Conservation (phyloP, 306 rosid species). For the Astragalus glycyphyllos region DNA sequence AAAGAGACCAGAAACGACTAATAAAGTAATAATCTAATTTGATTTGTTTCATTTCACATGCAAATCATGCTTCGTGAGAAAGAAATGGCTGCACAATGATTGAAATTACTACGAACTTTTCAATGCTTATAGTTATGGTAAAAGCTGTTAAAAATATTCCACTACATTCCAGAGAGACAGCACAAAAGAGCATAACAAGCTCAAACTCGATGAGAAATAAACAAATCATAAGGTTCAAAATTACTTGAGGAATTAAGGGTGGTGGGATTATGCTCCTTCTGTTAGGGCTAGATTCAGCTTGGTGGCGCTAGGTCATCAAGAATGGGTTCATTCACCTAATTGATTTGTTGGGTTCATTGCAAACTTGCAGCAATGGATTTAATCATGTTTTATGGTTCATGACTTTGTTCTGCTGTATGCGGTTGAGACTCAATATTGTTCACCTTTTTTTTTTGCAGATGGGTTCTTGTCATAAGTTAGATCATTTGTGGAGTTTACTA, state of each 20-base stretch:
- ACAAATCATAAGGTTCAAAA: too few relatives aligned
- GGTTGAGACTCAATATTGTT: neutral
- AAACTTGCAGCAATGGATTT: neutral
- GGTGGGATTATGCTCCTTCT: too few relatives aligned
- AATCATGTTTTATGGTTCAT: neutral
- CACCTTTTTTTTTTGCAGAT: neutral
- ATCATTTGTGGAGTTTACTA: neutral
- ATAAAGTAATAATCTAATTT: neutral
- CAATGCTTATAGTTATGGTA: too few relatives aligned
- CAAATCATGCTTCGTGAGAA: neutral
- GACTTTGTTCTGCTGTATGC: neutral
- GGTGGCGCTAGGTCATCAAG: neutral
- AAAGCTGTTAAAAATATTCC: too few relatives aligned
- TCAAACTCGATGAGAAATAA: too few relatives aligned
- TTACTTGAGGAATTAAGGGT: too few relatives aligned
- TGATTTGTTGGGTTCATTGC: neutral
- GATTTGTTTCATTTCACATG: neutral
- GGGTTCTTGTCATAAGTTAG: neutral
- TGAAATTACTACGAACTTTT: too few relatives aligned
- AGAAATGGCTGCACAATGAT: too few relatives aligned
- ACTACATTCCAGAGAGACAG: neutral
- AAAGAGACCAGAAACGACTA: constrained; percentile 3
- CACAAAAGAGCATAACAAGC: too few relatives aligned
- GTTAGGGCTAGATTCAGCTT: neutral
- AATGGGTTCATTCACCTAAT: neutral